Percentiles rank a stretch among this genome's conserved stretches.
Evolutionary conservation across 2,329 filamentous ascomycete genomes (phyloP).

Genomic region (Graphilbum fragrans): DNA sequence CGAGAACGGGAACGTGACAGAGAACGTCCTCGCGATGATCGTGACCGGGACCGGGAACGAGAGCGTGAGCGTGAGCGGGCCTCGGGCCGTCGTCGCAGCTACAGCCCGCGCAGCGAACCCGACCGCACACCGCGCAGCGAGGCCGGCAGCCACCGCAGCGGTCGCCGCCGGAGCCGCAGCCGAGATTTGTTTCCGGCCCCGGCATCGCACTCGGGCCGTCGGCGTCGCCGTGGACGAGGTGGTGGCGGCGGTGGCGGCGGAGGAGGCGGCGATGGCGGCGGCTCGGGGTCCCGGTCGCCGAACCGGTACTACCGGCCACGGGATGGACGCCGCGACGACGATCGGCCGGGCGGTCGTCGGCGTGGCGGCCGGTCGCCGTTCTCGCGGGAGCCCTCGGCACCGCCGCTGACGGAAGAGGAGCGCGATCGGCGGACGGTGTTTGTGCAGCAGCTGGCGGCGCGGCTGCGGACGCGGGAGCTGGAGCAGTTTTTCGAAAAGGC

Average conservation of each 20-base stretch:
- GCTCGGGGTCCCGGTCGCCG: slow-evolving; percentile 66
- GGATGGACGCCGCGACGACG: slow-evolving; percentile 32
- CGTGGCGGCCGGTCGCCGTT: slow-evolving; percentile 12
- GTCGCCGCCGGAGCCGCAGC: slow-evolving; percentile 67
- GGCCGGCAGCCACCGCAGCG: slow-evolving; percentile 69
- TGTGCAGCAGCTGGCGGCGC: slow-evolving; percentile 92
- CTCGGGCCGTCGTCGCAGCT: slow-evolving; percentile 41
- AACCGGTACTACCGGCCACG: slow-evolving; percentile 45
- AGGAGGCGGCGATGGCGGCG: slow-evolving; percentile 48
- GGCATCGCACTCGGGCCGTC: slow-evolving; percentile 38
- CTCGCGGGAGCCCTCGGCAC: slow-evolving; percentile 47
- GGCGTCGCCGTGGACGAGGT: background rate
- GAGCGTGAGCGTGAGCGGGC: too few species aligned
- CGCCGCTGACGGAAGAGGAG: slow-evolving; percentile 73
- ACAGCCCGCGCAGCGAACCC: slow-evolving; percentile 26
- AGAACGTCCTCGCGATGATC: too few species aligned
- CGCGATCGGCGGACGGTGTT: slow-evolving; percentile 95
- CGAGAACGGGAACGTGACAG: slow-evolving; percentile 11
- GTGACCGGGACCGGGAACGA: slow-evolving; percentile 21
- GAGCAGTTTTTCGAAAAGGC: slow-evolving; percentile 94
- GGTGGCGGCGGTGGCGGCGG: slow-evolving; percentile 22
- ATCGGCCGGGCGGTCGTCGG: slow-evolving; percentile 4
- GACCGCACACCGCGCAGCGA: slow-evolving; percentile 55
- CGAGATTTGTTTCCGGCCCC: slow-evolving; percentile 51
- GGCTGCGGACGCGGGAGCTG: slow-evolving; percentile 82